Percentiles rank a stretch among this genome's conserved stretches.
Conservation (phyloP, 2,329 filamentous ascomycete genomes). For the Xylariaceae sp. region DNA sequence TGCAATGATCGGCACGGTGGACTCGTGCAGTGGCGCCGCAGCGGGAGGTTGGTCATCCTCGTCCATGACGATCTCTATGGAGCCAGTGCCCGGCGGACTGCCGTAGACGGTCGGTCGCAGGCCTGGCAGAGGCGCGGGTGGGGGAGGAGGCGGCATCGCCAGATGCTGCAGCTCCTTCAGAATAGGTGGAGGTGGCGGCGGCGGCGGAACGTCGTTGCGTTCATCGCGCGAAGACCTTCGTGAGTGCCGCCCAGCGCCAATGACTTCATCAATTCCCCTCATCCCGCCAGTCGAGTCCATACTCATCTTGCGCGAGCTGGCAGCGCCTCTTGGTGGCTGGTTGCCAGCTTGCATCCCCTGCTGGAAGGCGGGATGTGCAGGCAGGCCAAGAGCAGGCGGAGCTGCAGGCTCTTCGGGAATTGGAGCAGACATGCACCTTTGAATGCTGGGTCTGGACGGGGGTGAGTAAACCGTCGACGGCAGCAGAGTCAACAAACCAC, state of each 20-base stretch:
- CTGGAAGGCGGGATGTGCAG: constrained; percentile 39
- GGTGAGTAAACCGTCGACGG: constrained; percentile 58
- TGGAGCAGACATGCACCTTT: constrained; percentile 59
- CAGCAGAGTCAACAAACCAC: constrained; percentile 40
- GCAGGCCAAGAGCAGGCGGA: constrained; percentile 28
- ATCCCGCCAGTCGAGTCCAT: constrained; percentile 34
- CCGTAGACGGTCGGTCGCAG: constrained; percentile 36
- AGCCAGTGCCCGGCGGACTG: constrained; percentile 42
- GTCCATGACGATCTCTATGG: constrained; percentile 64
- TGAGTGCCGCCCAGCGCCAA: constrained; percentile 30
- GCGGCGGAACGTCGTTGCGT: constrained; percentile 48
- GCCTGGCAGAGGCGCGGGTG: constrained; percentile 51
- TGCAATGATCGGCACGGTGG: constrained; percentile 40
- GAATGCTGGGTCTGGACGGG: constrained; percentile 43
- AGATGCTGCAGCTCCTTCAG: constrained; percentile 60
- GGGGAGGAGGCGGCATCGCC: constrained; percentile 55
- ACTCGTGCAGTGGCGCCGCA: constrained; percentile 36
- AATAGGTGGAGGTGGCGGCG: constrained; percentile 46
- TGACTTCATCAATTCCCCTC: constrained; percentile 45
- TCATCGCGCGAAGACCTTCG: constrained; percentile 47
- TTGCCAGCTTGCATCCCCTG: constrained; percentile 25
- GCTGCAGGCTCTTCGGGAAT: constrained; percentile 42
- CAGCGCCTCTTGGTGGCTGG: constrained; percentile 23
- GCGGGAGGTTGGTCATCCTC: constrained; percentile 41
- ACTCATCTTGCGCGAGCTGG: constrained; percentile 35